These are phyloP conservation scores for Trichoderma reesei DNA, from an alignment of 495 filamentous ascomycete species.

Conservation along the genomic window DNA sequence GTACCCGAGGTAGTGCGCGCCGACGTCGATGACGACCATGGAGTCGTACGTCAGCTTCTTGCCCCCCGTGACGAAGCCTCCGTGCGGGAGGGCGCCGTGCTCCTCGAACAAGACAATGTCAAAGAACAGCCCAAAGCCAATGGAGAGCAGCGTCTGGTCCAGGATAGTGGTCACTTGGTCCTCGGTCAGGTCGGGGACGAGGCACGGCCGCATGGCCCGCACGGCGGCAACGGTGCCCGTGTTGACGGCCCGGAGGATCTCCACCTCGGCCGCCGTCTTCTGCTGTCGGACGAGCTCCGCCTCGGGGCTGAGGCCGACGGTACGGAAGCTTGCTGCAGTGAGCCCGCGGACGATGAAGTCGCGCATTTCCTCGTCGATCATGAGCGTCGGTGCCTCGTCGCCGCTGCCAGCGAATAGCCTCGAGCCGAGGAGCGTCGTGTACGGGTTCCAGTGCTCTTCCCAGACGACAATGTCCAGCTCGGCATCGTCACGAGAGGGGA, in stretches of 20 bases:
- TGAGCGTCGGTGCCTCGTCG: constrained; percentile 26
- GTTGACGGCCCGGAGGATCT: constrained; percentile 45
- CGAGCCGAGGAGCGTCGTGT: constrained; percentile 32
- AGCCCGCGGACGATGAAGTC: constrained; percentile 46
- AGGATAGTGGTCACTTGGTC: constrained; percentile 39
- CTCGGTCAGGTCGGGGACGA: constrained; percentile 41
- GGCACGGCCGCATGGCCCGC: constrained; percentile 42
- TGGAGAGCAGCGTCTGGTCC: constrained; percentile 36
- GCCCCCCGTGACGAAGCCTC: constrained; percentile 37
- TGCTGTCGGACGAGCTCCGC: constrained; percentile 43
- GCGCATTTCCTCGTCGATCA: constrained; percentile 50
- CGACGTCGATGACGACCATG: constrained; percentile 48
- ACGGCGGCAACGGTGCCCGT: constrained; percentile 48
- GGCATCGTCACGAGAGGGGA: constrained; percentile 35
- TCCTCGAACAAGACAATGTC: constrained; percentile 50
- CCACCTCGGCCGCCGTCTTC: constrained; percentile 39
- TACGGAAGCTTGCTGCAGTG: constrained; percentile 35
- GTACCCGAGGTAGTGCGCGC: constrained; percentile 47
- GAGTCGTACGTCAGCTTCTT: constrained; percentile 39
- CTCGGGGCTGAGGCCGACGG: constrained; percentile 33
- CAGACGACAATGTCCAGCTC: constrained; percentile 37
- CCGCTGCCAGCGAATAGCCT: constrained; percentile 16
- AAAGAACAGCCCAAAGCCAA: constrained; percentile 43
- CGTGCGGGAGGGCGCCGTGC: constrained; percentile 44
- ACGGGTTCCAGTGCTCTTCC: constrained; percentile 52